phyloP scores from a whole-genome alignment of 768 basidiomycete species.

The Pisolithus albus region DNA sequence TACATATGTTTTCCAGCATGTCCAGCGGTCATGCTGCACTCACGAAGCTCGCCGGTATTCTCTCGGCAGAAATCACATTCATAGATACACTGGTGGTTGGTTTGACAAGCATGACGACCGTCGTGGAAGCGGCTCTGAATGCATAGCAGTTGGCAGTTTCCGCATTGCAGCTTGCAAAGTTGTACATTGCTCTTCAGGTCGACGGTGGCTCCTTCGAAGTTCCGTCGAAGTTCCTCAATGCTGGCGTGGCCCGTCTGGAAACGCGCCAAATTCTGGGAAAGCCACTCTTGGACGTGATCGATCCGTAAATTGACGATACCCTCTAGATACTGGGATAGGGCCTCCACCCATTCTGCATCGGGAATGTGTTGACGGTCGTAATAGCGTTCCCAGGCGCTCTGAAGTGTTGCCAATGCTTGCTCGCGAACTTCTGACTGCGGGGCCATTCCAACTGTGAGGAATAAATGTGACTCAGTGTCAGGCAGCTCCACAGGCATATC shows the following conservation, averaged over 20 bases:
- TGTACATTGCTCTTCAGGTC: conserved; percentile 38
- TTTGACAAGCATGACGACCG: conserved; percentile 38
- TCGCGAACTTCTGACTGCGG: conserved; percentile 3
- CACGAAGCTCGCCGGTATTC: conserved; percentile 20
- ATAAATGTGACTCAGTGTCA: conserved; percentile 30
- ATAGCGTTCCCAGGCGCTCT: conserved; percentile 21
- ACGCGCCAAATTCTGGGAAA: conserved; percentile 36
- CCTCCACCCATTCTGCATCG: conserved; percentile 34
- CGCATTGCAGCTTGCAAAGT: conserved; percentile 42
- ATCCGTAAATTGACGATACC: conserved; percentile 33
- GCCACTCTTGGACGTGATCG: conserved; percentile 40
- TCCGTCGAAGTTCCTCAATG: conserved; percentile 35
- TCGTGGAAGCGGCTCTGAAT: conserved; percentile 38
- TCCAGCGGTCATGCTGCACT: conserved; percentile 41
- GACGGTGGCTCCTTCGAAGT: conserved; percentile 34
- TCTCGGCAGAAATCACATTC: conserved; percentile 35
- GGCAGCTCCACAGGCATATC: conserved; percentile 29
- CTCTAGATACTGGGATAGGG: conserved; percentile 31
- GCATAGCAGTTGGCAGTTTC: conserved; percentile 40
- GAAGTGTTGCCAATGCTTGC: conserved; percentile 8
- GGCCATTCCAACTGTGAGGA: conserved; percentile 7
- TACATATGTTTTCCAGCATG: conserved; percentile 46
- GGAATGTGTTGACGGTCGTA: conserved; percentile 18
- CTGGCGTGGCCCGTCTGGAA: conserved; percentile 38
- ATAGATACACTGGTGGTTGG: conserved; percentile 36